Evolutionary conservation across 495 filamentous ascomycete genomes (phyloP), one percentile per base, ranked within the genome.

Genomic region (Emericellopsis terricola): DNA sequence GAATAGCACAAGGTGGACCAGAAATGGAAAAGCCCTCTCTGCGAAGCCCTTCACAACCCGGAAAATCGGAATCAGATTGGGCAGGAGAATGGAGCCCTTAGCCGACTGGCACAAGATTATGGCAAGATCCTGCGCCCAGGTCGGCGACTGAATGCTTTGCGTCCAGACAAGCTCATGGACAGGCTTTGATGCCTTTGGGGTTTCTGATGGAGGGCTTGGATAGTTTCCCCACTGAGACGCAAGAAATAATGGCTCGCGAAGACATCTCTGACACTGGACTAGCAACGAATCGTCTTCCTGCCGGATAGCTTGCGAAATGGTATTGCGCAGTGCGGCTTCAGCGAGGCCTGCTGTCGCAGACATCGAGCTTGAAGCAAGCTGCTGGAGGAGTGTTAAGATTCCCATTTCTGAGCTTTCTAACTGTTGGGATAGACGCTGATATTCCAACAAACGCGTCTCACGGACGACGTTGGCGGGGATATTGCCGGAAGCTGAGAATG

Each of bases 1-100:
- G n/a, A 62, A 47, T 15, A 96, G 58, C 17, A 81, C 69, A 29
- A 86, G 59, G 52, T 96, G 87, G 4, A 91, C 60, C 21, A 94
- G 65, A 39, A 75, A 85, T 4, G 81, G 84, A 33, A 94, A 71
- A 1, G 76, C 52, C 20, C 73, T 64, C 40, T 72, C 68, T 3
- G 84, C 77, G 29, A 93, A 64, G 1, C 68, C 72, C 35, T 67
- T 63, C 14, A 83, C 67, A 10, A 61, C 56, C 17, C 56, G 51
- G 8, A 93, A 56, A 23, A 82, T 59, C 2, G 65, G 66, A 19
- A 62, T 55, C 34, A 93, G 51, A 14, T 77, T 63, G 14, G 64
- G 68, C 34, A 87, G 60, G 14, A 91, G 62, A 3, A 75, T 64
- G 47, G 79, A 75, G 26, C 70, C 51, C 0, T 62, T 51, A 16